Evolutionary conservation across 306 rosid genomes (phyloP).

Genomic region (Acacia crassicarpa): DNA sequence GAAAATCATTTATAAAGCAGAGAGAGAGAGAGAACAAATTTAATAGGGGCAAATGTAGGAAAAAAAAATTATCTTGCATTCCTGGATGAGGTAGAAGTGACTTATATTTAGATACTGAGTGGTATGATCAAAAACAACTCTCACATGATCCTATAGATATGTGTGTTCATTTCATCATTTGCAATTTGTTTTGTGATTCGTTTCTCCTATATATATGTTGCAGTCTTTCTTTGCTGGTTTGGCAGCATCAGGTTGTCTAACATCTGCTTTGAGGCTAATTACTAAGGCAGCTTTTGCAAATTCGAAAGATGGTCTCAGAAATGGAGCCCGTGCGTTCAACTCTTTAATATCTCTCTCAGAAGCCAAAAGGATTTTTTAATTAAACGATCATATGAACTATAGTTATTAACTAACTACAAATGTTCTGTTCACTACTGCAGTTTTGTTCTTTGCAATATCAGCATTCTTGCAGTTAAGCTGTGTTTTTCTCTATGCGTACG

Average conservation of each 20-base stretch:
- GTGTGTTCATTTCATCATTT: not conserved
- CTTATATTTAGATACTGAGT: too few species aligned
- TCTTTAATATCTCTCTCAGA: not conserved
- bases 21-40: too few species aligned
- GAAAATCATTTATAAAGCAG: too few species aligned
- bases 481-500: conserved; percentile 63
- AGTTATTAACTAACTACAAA: not conserved
- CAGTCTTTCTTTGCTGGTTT: conserved; percentile 84
- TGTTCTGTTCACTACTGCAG: conserved; percentile 48
- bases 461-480: conserved; percentile 69
- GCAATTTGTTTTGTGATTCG: not conserved
- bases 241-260: conserved; percentile 88
- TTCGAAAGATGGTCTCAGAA: conserved; percentile 68
- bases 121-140: not conserved
- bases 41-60: too few species aligned
- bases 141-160: not conserved
- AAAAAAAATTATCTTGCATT: too few species aligned
- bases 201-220: not conserved
- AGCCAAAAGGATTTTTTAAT: not conserved
- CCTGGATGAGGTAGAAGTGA: too few species aligned
- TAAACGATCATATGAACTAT: not conserved
- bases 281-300: conserved; percentile 80
- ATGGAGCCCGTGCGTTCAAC: conserved; percentile 80
- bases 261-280: conserved; percentile 75
- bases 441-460: conserved; percentile 73